phyloP scores from a whole-genome alignment of 2,329 filamentous ascomycete genomes.

The Ilyonectria destructans region DNA sequence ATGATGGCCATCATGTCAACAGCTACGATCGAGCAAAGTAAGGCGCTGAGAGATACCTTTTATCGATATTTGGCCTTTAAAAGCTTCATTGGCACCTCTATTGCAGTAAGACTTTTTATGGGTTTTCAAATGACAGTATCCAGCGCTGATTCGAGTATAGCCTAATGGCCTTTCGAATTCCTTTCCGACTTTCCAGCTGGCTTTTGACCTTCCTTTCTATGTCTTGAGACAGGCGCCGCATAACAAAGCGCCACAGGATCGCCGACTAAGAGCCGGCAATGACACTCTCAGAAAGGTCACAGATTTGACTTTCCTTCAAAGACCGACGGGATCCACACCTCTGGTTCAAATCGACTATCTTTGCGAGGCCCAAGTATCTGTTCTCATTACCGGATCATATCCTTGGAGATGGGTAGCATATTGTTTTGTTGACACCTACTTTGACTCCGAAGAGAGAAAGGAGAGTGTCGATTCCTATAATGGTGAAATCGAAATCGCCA shows the following conservation, averaged over 20 bases:
- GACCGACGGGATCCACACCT: not conserved
- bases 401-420: conserved; percentile 6
- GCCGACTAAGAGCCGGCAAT: not conserved
- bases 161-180: not conserved
- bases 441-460: not conserved
- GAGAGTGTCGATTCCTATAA: conserved; percentile 1
- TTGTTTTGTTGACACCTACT: conserved; percentile 31
- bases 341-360: not conserved
- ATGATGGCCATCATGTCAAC: conserved; percentile 17
- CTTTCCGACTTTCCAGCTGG: not conserved
- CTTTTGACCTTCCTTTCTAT: conserved; percentile 16
- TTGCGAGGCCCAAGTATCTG: conserved; percentile 27
- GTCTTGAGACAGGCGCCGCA: not conserved
- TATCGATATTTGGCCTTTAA: conserved; percentile 16
- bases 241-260: not conserved
- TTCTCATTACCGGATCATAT: not conserved
- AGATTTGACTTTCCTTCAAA: not conserved
- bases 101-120: not conserved
- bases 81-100: not conserved
- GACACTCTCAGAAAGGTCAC: not conserved
- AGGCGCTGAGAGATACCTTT: not conserved
- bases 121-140: not conserved
- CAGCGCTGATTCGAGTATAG: not conserved
- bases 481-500: not conserved
- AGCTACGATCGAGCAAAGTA: not conserved